Conservation (phyloP, 1,284 basidiomycete species). For the Spongiforma sp. region DNA sequence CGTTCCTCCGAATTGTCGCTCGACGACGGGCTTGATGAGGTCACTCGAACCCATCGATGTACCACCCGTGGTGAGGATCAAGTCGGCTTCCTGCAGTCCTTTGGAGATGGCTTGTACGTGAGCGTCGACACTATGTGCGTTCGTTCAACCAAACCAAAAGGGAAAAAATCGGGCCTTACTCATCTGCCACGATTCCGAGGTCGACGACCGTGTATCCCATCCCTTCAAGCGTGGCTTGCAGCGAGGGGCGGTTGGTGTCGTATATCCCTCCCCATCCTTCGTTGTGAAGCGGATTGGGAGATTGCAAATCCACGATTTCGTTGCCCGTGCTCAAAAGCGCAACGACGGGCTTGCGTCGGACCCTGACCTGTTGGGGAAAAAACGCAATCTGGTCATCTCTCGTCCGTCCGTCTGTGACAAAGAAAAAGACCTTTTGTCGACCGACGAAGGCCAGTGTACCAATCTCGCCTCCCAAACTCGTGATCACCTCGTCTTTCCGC, state of each 20-base stretch:
- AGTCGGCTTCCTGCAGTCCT: constrained; percentile 69
- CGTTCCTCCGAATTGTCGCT: constrained; percentile 73
- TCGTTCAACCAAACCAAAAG: background rate
- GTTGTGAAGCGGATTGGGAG: constrained; percentile 38
- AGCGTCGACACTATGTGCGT: constrained; percentile 63
- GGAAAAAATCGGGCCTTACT: constrained; percentile 41
- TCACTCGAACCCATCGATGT: constrained; percentile 92
- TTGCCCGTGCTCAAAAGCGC: constrained; percentile 88
- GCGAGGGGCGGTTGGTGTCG: constrained; percentile 86
- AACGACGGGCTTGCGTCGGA: constrained; percentile 73
- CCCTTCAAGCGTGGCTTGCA: constrained; percentile 71
- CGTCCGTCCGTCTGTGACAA: background rate
- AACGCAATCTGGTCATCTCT: too few relatives aligned
- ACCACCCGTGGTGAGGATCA: constrained; percentile 86
- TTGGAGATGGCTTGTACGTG: constrained; percentile 63
- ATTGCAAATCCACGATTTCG: constrained; percentile 74
- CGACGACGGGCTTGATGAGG: constrained; percentile 87
- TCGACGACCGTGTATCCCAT: constrained; percentile 83
- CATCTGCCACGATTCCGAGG: constrained; percentile 80
- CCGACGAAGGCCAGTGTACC: constrained; percentile 86
- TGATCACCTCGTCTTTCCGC: constrained; percentile 63
- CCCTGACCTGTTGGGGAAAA: constrained; percentile 56
- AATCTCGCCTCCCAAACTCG: constrained; percentile 80
- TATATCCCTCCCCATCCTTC: constrained; percentile 73
- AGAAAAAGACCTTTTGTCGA: constrained; percentile 57